Conservation (phyloP, 768 basidiomycete species). For the Crassisporium funariophilum region DNA sequence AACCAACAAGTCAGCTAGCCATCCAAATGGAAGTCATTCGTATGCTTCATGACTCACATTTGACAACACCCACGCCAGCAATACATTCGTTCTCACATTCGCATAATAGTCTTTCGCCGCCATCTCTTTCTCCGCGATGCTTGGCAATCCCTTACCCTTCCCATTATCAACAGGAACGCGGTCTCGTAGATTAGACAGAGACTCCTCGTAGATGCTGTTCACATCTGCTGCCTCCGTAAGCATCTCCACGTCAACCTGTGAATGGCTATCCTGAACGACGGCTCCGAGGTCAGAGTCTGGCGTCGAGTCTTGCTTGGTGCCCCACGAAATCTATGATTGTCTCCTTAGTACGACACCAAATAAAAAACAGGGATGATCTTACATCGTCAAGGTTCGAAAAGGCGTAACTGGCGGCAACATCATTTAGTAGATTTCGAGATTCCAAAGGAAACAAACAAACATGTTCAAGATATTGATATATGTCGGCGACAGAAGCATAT, state of each 20-base stretch:
- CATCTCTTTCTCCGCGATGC: constrained; percentile 66
- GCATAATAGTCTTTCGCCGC: constrained; percentile 87
- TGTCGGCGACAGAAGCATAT: constrained; percentile 82
- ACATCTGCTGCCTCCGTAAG: constrained; percentile 80
- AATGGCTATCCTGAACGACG: constrained; percentile 77
- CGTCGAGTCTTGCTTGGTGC: constrained; percentile 87
- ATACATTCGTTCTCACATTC: constrained; percentile 79
- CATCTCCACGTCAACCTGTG: constrained; percentile 87
- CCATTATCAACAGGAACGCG: constrained; percentile 33
- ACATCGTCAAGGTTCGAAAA: constrained; percentile 88
- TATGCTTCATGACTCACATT: constrained; percentile 67
- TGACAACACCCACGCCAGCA: constrained; percentile 82
- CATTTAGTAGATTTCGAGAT: background rate
- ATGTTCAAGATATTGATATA: constrained; percentile 80
- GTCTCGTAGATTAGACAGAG: constrained; percentile 65
- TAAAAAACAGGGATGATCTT: constrained; percentile 24
- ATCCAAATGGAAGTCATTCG: too few relatives aligned
- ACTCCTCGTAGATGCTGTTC: constrained; percentile 83
- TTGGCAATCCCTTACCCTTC: constrained; percentile 32
- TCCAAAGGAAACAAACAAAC: constrained; percentile 41
- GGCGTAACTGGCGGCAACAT: constrained; percentile 59
- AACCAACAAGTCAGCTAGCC: background rate
- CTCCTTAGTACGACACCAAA: constrained; percentile 3
- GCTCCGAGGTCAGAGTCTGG: constrained; percentile 80
- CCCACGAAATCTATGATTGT: constrained; percentile 77